These are phyloP conservation scores for Thoreauomyces humboldtii DNA, from an alignment of 192 early-diverging fungal species.

Conservation along the genomic window DNA sequence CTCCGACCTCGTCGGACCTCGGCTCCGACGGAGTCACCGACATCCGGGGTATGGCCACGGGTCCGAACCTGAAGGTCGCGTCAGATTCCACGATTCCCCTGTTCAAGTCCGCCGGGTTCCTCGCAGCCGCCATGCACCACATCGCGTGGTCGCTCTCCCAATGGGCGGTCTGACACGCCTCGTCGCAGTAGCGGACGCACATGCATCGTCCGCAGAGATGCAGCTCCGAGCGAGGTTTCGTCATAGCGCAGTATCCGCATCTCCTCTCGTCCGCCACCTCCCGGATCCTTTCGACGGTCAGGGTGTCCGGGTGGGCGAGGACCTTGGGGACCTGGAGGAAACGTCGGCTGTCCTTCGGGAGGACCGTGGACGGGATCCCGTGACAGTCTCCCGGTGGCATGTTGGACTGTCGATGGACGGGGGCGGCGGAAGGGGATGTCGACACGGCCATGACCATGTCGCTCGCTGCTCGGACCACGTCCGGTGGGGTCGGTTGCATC, in stretches of 20 bases:
- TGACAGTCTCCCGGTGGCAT: conserved; percentile 19
- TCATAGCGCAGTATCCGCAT: conserved; percentile 19
- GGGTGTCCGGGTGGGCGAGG: not conserved
- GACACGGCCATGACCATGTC: not conserved
- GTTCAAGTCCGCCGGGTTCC: too few relatives aligned
- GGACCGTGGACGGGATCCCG: conserved; percentile 11
- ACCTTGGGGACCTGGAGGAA: not conserved
- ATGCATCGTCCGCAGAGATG: not conserved
- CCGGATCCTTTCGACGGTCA: not conserved
- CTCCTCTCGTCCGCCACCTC: not conserved
- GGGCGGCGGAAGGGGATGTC: not conserved
- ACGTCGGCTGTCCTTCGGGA: not conserved
- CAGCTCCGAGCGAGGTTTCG: not conserved
- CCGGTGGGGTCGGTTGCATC: not conserved
- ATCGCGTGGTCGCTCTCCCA: conserved; percentile 12
- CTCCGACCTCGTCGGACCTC: too few relatives aligned
- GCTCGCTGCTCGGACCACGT: not conserved
- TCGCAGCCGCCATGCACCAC: too few relatives aligned
- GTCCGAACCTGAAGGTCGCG: too few relatives aligned
- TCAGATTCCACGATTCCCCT: too few relatives aligned
- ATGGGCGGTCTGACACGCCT: conserved; percentile 10
- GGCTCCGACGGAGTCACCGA: too few relatives aligned
- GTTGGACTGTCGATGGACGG: not conserved
- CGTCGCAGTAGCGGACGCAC: conserved; percentile 5
- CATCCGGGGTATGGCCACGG: too few relatives aligned